phyloP scores from a whole-genome alignment of 257 asterid species.

The Asclepias syriaca region DNA sequence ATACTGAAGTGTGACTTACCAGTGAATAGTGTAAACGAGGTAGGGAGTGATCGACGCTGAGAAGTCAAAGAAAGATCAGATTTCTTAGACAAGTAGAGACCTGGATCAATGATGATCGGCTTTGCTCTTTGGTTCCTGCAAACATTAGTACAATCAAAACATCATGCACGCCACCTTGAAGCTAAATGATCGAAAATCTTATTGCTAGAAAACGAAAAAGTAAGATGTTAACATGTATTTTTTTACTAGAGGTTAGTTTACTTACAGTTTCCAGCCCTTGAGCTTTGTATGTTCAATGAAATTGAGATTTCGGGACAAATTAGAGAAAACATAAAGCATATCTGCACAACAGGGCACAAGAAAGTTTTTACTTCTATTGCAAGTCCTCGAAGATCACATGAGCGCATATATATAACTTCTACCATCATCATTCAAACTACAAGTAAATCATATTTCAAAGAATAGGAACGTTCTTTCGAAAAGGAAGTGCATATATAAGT shows the following conservation, averaged over 20 bases:
- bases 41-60: conserved; percentile 89
- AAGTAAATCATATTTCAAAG: neutral
- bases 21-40: conserved; percentile 80
- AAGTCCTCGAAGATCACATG: neutral
- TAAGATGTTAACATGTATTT: neutral
- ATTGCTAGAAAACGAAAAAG: neutral
- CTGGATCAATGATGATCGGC: conserved; percentile 90
- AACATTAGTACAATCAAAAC: conserved; percentile 11
- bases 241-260: conserved; percentile 9
- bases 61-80: conserved; percentile 80
- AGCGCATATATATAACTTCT: neutral
- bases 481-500: neutral
- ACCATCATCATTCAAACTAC: neutral
- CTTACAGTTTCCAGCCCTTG: conserved; percentile 97
- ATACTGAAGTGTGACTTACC: conserved; percentile 38
- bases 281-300: conserved; percentile 83
- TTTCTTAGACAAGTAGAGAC: conserved; percentile 85
- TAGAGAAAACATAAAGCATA: conserved; percentile 77
- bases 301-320: conserved; percentile 75
- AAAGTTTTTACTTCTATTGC: conserved; percentile 5
- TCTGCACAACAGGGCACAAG: conserved; percentile 52
- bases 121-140: conserved; percentile 92
- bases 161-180: neutral
- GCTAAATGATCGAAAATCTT: neutral
- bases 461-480: neutral